Evolutionary conservation across 2,329 filamentous ascomycete genomes (phyloP).

Genomic region (Chrysosporium queenslandicum): DNA sequence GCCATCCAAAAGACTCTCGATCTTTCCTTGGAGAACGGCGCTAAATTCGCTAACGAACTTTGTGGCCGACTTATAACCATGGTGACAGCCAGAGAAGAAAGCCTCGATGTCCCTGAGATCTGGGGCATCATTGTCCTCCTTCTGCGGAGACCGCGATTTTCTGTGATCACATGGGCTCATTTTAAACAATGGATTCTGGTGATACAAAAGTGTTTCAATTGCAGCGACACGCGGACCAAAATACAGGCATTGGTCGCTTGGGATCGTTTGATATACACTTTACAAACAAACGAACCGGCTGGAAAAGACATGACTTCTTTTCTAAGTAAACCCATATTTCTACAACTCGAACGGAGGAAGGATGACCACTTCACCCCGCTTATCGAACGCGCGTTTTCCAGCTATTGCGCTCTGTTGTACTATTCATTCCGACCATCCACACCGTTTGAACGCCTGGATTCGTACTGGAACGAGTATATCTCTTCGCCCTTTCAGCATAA

Average conservation of each 20-base stretch:
- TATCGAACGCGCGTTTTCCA: constrained; percentile 53
- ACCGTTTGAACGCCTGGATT: constrained; percentile 56
- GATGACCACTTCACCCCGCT: constrained; percentile 38
- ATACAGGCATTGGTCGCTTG: constrained; percentile 73
- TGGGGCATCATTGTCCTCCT: constrained; percentile 79
- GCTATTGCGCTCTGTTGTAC: constrained; percentile 72
- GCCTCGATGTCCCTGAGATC: constrained; percentile 65
- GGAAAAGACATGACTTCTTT: constrained; percentile 49
- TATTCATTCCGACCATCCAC: constrained; percentile 67
- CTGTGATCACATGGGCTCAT: constrained; percentile 59
- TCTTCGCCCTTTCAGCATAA: constrained; percentile 52
- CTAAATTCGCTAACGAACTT: constrained; percentile 60
- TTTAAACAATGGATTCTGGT: constrained; percentile 66
- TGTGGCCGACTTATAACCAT: constrained; percentile 57
- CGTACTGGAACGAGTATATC: constrained; percentile 69
- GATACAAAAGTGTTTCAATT: constrained; percentile 76
- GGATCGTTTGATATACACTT: constrained; percentile 70
- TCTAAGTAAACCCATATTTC: constrained; percentile 58
- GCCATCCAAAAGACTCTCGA: constrained; percentile 49
- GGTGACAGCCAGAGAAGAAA: constrained; percentile 50
- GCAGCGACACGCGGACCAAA: constrained; percentile 58
- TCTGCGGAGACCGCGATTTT: constrained; percentile 51
- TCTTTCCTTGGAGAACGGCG: constrained; percentile 40
- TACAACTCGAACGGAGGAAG: constrained; percentile 57
- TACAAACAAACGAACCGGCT: constrained; percentile 50